phyloP scores from a whole-genome alignment of 2,329 filamentous ascomycete genomes.

The Colletotrichum lupini region DNA sequence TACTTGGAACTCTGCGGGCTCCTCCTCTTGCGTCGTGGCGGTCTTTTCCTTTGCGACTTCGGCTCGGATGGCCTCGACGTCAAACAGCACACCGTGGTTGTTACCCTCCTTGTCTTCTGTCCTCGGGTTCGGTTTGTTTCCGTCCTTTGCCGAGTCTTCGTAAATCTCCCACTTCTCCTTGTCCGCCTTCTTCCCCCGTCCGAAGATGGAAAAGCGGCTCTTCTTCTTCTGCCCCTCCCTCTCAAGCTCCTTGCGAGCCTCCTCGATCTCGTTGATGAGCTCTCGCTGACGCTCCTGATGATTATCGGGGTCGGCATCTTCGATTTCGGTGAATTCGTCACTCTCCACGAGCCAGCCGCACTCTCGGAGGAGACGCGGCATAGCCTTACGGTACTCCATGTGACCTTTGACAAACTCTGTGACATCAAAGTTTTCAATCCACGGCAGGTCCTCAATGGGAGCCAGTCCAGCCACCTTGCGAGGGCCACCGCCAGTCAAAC shows the following conservation, averaged over 20 bases:
- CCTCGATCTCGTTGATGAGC: slow-evolving; percentile 95
- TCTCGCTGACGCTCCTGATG: slow-evolving; percentile 89
- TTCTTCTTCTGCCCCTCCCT: slow-evolving; percentile 73
- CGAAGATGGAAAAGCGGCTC: slow-evolving; percentile 79
- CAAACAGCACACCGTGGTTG: slow-evolving; percentile 82
- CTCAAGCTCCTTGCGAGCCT: slow-evolving; percentile 88
- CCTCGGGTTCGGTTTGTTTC: slow-evolving; percentile 52
- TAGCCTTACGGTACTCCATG: slow-evolving; percentile 95
- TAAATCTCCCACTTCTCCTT: slow-evolving; percentile 97
- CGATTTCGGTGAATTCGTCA: slow-evolving; percentile 95
- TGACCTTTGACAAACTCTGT: slow-evolving; percentile 89
- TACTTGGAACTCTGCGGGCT: slow-evolving; percentile 65
- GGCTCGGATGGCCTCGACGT: slow-evolving; percentile 92
- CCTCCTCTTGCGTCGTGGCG: slow-evolving; percentile 62
- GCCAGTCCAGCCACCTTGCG: slow-evolving; percentile 87
- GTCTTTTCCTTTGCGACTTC: slow-evolving; percentile 77
- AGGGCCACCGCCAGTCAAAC: slow-evolving; percentile 91
- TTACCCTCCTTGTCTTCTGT: slow-evolving; percentile 61
- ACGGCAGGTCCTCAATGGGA: slow-evolving; percentile 78
- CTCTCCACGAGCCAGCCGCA: slow-evolving; percentile 92
- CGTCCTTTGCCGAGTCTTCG: slow-evolving; percentile 68
- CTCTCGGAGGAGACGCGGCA: slow-evolving; percentile 87
- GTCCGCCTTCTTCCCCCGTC: slow-evolving; percentile 81
- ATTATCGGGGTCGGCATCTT: slow-evolving; percentile 96
- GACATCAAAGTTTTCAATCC: slow-evolving; percentile 89